These are phyloP conservation scores for Apophysomyces ossiformis DNA, from an alignment of 371 early-diverging fungal species.

Conservation along the genomic window DNA sequence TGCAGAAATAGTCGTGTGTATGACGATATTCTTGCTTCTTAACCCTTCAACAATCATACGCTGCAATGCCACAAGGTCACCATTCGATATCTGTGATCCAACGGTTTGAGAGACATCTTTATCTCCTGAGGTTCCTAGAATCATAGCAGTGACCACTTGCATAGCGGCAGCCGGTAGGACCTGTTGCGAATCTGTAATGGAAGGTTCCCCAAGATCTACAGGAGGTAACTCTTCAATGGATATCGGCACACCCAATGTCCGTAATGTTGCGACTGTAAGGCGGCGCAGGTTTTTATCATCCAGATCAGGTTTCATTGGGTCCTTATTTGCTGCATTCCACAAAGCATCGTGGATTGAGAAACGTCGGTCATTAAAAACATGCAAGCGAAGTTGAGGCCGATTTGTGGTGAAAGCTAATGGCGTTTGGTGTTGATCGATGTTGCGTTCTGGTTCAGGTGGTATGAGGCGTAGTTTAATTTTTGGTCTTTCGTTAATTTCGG, in stretches of 20 bases:
- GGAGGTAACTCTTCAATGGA: conserved; percentile 37
- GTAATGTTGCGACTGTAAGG: conserved; percentile 39
- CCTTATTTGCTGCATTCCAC: conserved; percentile 15
- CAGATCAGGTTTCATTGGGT: conserved; percentile 46
- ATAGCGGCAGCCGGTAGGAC: conserved; percentile 47
- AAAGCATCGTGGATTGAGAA: not conserved
- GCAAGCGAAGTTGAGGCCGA: conserved; percentile 33
- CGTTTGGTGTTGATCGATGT: not conserved
- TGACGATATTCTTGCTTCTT: conserved; percentile 40
- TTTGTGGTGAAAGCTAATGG: conserved; percentile 19
- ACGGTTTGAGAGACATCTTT: conserved; percentile 49
- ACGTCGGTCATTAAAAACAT: conserved; percentile 20
- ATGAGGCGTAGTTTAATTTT: conserved; percentile 11
- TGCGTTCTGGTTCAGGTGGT: conserved; percentile 14
- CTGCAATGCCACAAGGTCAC: conserved; percentile 48
- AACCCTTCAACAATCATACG: conserved; percentile 45
- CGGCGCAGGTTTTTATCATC: conserved; percentile 36
- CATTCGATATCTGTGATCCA: conserved; percentile 52
- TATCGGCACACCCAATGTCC: conserved; percentile 36
- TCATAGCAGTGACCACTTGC: conserved; percentile 51
- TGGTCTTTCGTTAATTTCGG: conserved; percentile 9
- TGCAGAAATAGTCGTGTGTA: conserved; percentile 31
- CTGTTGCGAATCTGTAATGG: conserved; percentile 41
- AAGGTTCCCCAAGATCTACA: conserved; percentile 33
- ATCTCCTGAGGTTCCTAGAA: conserved; percentile 52